phyloP scores from a whole-genome alignment of 225 moss, liverwort and hornwort species.

The Physcomitrellopsis africana region DNA sequence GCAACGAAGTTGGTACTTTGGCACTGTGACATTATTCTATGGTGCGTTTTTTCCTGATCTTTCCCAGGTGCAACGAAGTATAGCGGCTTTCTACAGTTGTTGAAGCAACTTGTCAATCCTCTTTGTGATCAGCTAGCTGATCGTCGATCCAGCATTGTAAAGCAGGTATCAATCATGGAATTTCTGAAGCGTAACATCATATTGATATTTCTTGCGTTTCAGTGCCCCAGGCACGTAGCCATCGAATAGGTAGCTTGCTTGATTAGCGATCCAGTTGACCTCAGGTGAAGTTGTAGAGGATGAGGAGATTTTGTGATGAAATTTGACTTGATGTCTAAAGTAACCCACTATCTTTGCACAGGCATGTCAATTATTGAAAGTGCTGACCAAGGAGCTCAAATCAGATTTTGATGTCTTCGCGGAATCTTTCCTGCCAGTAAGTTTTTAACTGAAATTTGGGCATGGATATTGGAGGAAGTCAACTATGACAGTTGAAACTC shows the following conservation, averaged over 20 bases:
- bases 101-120: slow-evolving; percentile 93
- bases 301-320: slow-evolving; percentile 7
- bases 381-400: slow-evolving; percentile 86
- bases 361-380: slow-evolving; percentile 93
- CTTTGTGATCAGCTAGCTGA: slow-evolving; percentile 87
- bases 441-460: slow-evolving; percentile 25
- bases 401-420: slow-evolving; percentile 85
- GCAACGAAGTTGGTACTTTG: background rate
- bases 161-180: slow-evolving; percentile 62
- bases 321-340: slow-evolving; percentile 4
- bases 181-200: slow-evolving; percentile 15
- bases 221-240: slow-evolving; percentile 19
- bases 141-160: slow-evolving; percentile 98
- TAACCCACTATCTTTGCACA: slow-evolving; percentile 28
- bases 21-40: slow-evolving; percentile 4
- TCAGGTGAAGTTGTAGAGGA: background rate
- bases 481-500: background rate
- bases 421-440: slow-evolving; percentile 92
- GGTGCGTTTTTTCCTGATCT: slow-evolving; percentile 18
- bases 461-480: slow-evolving; percentile 24
- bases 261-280: background rate
- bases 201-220: slow-evolving; percentile 23
- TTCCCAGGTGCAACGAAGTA: slow-evolving; percentile 83
- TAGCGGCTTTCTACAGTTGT: slow-evolving; percentile 63
- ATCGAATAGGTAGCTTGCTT: slow-evolving; percentile 3